phyloP scores from a whole-genome alignment of 257 asterid genomes.

The Haberlea rhodopensis region DNA sequence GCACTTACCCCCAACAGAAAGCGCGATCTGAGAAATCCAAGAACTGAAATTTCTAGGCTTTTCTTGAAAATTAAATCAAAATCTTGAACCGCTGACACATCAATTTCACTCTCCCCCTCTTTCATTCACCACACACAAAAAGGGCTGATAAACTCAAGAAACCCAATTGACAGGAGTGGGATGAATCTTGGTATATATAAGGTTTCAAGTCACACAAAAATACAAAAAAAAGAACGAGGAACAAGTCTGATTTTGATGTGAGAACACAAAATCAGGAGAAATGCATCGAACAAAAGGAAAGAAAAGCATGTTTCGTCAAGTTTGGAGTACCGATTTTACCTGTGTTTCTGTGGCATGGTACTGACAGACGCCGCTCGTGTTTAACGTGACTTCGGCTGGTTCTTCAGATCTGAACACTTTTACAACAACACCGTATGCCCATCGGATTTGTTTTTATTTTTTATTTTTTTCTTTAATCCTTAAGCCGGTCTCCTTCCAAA shows the following conservation, averaged over 20 bases:
- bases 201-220: background rate
- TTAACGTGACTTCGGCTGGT: conserved; percentile 32
- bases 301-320: no score
- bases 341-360: conserved; percentile 26
- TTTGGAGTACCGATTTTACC: no score
- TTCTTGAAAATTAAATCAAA: conserved; percentile 17
- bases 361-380: conserved; percentile 25
- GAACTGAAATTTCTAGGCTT: conserved; percentile 3
- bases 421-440: no score
- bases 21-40: conserved; percentile 1
- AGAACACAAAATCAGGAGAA: conserved; percentile 6
- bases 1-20: background rate
- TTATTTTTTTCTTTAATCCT: no score
- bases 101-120: background rate
- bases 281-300: conserved; percentile 22
- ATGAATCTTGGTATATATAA: background rate
- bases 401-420: conserved; percentile 30
- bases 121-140: no score
- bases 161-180: background rate
- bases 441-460: no score
- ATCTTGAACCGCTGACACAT: background rate
- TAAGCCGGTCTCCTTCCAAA: no score
- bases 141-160: no score
- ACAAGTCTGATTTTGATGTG: background rate
- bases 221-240: background rate